Evolutionary conservation across 441 rosid genomes (phyloP), one percentile per base, ranked within the genome.

Genomic region (Pelargonium fulgidum): DNA sequence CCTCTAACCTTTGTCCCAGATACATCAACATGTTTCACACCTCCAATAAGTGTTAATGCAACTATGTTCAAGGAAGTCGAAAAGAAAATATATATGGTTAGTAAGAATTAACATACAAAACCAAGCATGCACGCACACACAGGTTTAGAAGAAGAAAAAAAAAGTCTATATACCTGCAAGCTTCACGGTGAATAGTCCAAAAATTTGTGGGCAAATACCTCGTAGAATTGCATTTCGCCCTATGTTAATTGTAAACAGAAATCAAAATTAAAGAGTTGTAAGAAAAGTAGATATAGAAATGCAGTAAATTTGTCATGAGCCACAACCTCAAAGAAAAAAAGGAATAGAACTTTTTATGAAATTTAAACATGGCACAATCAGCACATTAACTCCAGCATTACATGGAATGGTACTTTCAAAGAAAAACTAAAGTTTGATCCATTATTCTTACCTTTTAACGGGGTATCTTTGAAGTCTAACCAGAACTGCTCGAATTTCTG

Each of bases 111-210:
- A 19, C 20, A 17, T 19, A 19, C 62, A 56, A 56, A 56, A 17
- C 26, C 9, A 11, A 56, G 58, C 39, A 0, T 33, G 39, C 39
- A 5, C 39, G 39, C 39, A 4, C 39, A 33, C 39, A 33, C 39
- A 1, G 20, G 22, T 0, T 44, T 41, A 26, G 65, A 39, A 63
- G 19, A 41, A 13, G 65, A 63, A 12, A 59, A 39, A 42, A 12
- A 39, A 69, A 1, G 7, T 59, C 7, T 66, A 17, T 44, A 36
- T 68, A 94, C 97, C 98, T 78, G 99, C 96, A 65, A 94, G 94
- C 83, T 94, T 94, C 81, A 94, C 94, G n/a, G 97, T 94, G 86
- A 94, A 92, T 70, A 94, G 96, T 71, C 99, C 99, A 85, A 94
- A 89, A 67, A 94, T 74, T 82, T 94, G 99, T 41, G 99, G 99